A percentile compares a stretch with the other conserved stretches of the same genome.
phyloP scores from a whole-genome alignment of 2,329 filamentous ascomycete species.

The Alternaria arbusti region DNA sequence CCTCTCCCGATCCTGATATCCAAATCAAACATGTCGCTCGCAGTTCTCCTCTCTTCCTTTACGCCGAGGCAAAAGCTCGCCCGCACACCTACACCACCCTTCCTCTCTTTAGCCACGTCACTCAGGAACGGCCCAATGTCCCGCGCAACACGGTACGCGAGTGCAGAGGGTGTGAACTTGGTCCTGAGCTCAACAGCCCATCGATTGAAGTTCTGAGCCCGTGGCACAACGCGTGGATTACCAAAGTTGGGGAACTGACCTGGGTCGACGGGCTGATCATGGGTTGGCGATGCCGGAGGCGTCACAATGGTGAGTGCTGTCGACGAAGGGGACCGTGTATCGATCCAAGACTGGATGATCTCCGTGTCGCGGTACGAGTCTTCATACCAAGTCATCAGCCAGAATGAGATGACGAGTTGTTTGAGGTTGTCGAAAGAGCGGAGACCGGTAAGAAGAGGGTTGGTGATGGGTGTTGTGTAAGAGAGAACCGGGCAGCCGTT shows the following conservation, averaged over 20 bases:
- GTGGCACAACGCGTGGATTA: constrained; percentile 15
- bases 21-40: constrained; percentile 54
- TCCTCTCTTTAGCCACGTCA: constrained; percentile 47
- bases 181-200: constrained; percentile 53
- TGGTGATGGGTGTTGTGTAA: constrained; percentile 46
- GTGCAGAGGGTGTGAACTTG: constrained; percentile 48
- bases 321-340: constrained; percentile 47
- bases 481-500: constrained; percentile 52
- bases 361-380: constrained; percentile 48
- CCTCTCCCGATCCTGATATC: constrained; percentile 51
- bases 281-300: constrained; percentile 31
- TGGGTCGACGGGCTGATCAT: constrained; percentile 32
- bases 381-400: constrained; percentile 52
- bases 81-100: constrained; percentile 52
- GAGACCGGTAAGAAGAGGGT: constrained; percentile 48
- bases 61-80: constrained; percentile 55
- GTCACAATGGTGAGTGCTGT: constrained; percentile 49
- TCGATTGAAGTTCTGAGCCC: constrained; percentile 40
- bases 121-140: constrained; percentile 52
- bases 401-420: constrained; percentile 51
- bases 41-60: constrained; percentile 26
- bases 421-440: constrained; percentile 52
- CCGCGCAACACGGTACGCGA: constrained; percentile 50
- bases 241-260: constrained; percentile 34
- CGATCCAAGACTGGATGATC: constrained; percentile 54